phyloP scores from a whole-genome alignment of 768 basidiomycete species.

The Hemileccinum impolitum region DNA sequence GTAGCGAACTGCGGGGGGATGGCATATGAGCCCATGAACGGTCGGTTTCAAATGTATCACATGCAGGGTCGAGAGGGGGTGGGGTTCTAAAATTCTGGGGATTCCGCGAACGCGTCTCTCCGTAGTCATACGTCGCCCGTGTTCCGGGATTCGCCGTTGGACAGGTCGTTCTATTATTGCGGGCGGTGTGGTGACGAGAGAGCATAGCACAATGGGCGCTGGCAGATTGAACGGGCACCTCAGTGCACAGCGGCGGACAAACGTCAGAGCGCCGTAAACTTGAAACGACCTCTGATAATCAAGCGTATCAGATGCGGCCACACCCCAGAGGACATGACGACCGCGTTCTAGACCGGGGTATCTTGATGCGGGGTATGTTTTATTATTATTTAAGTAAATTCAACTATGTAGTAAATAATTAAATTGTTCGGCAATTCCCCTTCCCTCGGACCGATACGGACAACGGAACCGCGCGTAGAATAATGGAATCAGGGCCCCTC shows the following conservation, averaged over 20 bases:
- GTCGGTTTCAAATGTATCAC: slow-evolving; percentile 3
- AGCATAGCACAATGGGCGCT: background rate
- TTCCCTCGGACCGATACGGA: slow-evolving; percentile 29
- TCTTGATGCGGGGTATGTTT: slow-evolving; percentile 21
- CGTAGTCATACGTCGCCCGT: background rate
- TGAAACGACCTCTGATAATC: slow-evolving; percentile 21
- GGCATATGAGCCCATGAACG: slow-evolving; percentile 4
- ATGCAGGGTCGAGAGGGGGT: slow-evolving; percentile 7
- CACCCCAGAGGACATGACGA: no score
- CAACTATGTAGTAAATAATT: no score
- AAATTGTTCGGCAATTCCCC: no score
- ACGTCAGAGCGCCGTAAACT: slow-evolving; percentile 20
- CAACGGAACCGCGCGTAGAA: slow-evolving; percentile 15
- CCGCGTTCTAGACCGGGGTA: slow-evolving; percentile 23
- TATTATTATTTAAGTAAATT: no score
- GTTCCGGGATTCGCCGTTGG: slow-evolving; percentile 21
- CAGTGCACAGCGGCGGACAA: slow-evolving; percentile 23
- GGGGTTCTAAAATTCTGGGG: slow-evolving; percentile 3
- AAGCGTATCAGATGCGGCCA: slow-evolving; percentile 31
- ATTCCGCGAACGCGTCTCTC: slow-evolving; percentile 3
- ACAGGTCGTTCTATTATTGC: no score
- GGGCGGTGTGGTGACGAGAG: background rate
- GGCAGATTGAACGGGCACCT: background rate
- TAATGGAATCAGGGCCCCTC: no score
- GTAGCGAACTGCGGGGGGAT: slow-evolving; percentile 9